Evolutionary conservation across 192 early-diverging fungal genomes (phyloP).

Genomic region (Haplosporangium gracile): DNA sequence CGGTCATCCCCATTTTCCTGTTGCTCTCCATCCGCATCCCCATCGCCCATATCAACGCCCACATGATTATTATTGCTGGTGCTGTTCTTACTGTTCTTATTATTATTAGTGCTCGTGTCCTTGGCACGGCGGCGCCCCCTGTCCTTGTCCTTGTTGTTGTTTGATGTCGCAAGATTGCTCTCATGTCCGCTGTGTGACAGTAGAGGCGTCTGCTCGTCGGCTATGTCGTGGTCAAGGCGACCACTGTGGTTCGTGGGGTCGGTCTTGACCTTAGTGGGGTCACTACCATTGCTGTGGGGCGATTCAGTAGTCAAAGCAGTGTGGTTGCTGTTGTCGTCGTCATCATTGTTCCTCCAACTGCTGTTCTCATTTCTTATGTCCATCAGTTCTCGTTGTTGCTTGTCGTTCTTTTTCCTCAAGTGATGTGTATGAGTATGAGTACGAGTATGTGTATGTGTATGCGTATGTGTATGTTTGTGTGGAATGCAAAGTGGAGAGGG

Average conservation of each 20-base stretch:
- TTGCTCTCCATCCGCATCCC: not conserved
- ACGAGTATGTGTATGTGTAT: no score
- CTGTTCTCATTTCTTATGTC: not conserved
- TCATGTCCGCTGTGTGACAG: constrained; percentile 4
- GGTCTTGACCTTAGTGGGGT: not conserved
- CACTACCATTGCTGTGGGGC: constrained; percentile 5
- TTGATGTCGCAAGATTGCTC: not conserved
- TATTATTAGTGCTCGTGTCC: not conserved
- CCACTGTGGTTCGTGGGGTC: not conserved
- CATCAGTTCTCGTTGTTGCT: not conserved
- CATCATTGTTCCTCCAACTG: not conserved
- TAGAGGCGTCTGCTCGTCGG: constrained; percentile 28
- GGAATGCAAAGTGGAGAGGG: not conserved
- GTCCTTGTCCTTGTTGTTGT: not conserved
- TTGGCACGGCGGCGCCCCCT: not conserved
- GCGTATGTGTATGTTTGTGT: not conserved
- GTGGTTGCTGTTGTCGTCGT: not conserved
- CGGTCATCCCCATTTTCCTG: not conserved
- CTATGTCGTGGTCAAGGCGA: constrained; percentile 17
- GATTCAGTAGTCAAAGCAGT: not conserved
- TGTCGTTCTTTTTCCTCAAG: not conserved
- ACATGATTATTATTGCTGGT: not conserved
- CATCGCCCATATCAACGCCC: constrained; percentile 9
- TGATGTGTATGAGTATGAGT: not conserved
- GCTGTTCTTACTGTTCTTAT: not conserved